phyloP scores from a whole-genome alignment of 768 basidiomycete genomes.

The Termitomyces heimii region DNA sequence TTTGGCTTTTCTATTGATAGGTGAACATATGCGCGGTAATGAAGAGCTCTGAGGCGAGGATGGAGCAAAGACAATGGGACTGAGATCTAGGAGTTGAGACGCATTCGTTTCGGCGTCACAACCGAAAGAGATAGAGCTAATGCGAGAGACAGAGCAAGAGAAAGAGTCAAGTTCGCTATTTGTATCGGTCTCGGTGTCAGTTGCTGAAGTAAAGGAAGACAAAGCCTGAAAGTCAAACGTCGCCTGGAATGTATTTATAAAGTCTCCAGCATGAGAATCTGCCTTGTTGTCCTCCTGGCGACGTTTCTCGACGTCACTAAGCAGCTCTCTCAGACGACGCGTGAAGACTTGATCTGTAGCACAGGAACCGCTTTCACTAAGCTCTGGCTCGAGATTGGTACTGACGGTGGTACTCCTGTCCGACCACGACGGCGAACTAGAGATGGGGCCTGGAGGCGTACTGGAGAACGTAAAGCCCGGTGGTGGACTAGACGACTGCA shows the following conservation, averaged over 20 bases:
- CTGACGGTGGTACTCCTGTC: neutral
- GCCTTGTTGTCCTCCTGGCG: neutral
- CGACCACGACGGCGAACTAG: slow-evolving; percentile 1
- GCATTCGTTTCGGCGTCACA: neutral
- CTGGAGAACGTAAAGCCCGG: neutral
- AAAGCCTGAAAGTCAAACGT: neutral
- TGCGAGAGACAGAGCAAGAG: neutral
- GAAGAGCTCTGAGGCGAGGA: neutral
- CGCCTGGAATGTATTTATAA: neutral
- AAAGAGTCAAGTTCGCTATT: neutral
- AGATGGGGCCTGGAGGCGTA: neutral
- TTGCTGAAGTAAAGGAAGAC: neutral
- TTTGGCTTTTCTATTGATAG: neutral
- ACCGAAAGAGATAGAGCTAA: neutral
- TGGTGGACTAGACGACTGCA: neutral
- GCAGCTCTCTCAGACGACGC: neutral
- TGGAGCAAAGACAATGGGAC: neutral
- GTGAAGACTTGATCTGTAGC: neutral
- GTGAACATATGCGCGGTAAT: neutral
- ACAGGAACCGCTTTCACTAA: neutral
- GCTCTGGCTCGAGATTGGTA: neutral
- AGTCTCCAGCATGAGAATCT: neutral
- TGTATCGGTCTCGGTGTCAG: neutral
- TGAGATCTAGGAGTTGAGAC: neutral
- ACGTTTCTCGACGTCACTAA: neutral